Base-by-base conservation (phyloP, 345 rosid species). In the Excoecaria agallocha region DNA sequence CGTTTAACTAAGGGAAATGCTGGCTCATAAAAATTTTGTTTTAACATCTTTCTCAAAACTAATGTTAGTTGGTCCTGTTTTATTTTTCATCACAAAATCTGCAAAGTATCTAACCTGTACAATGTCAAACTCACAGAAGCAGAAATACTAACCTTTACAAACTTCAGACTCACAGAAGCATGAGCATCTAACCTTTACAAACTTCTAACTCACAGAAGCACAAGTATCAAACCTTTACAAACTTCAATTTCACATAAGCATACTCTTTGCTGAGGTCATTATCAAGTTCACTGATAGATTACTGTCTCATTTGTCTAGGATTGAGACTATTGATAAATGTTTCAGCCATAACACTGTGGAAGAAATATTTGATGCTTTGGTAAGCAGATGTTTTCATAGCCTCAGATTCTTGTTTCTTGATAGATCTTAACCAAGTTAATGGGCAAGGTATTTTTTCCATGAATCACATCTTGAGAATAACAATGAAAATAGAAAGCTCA, bases 361-460 rank as follows among this genome's bases (percentile, higher is more conserved):
- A 88, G 98, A 91, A 84, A 93, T 95, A 52, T 81, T 90, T 59
- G 89, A 88, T 80, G 82, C 90, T 62, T 82, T 94, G 88, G 98
- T 94, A 84, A 85, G 88, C 65, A 66, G 71, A 17, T 57, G 16
- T 25, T 74, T 39, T 54, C 3, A 25, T 24, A 65, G 5, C n/a
- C 43, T 41, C 25, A 43, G 12, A 16, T 66, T 52, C 66, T 56
- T 68, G 25, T 20, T 45, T 10, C 22, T 19, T 43, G 17, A n/a
- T 20, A 55, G 43, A 45, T 20, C 35, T 30, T 2, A 66, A 37
- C 30, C 48, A 66, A 45, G 41, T 46, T 2, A 2, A 49, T 12
- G 15, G 51, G 20, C 43, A 38, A 10, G 11, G 4, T 38, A n/a
- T n/a, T n/a, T 39, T 69, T 25, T 69, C n/a, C 19, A 48, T 19